Conservation (phyloP, 192 early-diverging fungal species). For the Podila epigama region DNA sequence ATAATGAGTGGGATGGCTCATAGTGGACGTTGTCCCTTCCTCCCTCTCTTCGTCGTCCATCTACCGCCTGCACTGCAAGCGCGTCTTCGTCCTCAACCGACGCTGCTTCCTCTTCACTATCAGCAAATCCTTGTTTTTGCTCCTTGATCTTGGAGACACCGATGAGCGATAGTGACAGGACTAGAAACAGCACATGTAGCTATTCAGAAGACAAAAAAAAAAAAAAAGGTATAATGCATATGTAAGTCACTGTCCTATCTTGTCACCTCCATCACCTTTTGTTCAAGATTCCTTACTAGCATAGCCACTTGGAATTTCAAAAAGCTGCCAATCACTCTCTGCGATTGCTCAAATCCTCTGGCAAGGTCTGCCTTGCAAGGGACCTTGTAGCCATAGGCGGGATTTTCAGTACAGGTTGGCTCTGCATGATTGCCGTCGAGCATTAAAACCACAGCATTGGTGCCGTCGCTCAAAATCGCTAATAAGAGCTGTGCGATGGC, state of each 20-base stretch:
- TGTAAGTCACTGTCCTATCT: not conserved
- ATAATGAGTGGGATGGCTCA: too few relatives aligned
- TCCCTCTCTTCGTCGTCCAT: conserved; percentile 1
- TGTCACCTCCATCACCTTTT: not conserved
- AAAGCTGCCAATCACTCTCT: conserved; percentile 11
- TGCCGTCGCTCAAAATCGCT: conserved; percentile 28
- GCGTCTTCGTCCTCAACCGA: too few relatives aligned
- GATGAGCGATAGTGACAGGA: conserved; percentile 6
- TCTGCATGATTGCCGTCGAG: too few relatives aligned
- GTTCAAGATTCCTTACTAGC: conserved; percentile 10
- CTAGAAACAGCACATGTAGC: conserved; percentile 12
- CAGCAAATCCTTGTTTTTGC: not conserved
- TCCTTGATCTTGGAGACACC: conserved; percentile 16
- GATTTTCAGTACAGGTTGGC: not conserved
- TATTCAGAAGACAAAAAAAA: not conserved
- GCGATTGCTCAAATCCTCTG: conserved; percentile 25
- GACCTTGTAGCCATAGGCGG: conserved; percentile 6
- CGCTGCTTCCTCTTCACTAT: conserved; percentile 13
- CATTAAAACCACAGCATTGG: conserved; percentile 15
- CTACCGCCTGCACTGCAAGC: not conserved
- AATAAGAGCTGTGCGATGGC: not conserved
- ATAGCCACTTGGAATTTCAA: conserved; percentile 9
- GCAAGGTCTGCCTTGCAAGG: conserved; percentile 21
- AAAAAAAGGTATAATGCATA: not conserved
- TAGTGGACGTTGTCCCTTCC: too few relatives aligned